Conservation (phyloP, 73 alveolate genomes). For the Paramecium sexaurelia region DNA sequence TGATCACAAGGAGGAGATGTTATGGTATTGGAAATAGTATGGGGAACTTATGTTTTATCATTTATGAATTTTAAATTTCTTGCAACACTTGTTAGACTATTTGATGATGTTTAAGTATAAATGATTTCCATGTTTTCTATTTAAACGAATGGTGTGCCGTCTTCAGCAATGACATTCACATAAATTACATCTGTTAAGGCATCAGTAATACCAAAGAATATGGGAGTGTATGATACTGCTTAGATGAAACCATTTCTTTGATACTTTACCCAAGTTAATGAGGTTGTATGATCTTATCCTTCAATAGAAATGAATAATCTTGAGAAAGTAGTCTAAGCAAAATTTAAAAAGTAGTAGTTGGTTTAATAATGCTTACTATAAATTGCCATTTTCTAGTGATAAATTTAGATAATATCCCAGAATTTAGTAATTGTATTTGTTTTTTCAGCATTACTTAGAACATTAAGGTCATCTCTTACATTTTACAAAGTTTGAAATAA, state of each 20-base stretch:
- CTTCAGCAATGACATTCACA: background rate
- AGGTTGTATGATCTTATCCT: background rate
- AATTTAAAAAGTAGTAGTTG: background rate
- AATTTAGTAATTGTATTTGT: background rate
- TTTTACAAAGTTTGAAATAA: background rate
- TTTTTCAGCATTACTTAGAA: background rate
- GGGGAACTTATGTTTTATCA: background rate
- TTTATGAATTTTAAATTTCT: background rate
- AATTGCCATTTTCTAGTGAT: background rate
- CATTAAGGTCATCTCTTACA: constrained; percentile 1
- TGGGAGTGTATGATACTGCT: background rate
- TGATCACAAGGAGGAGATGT: background rate
- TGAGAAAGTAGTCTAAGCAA: constrained; percentile 30
- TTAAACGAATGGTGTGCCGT: background rate
- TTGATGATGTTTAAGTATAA: background rate
- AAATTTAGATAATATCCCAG: background rate
- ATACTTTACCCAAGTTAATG: constrained; percentile 8
- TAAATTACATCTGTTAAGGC: background rate
- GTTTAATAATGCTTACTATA: background rate
- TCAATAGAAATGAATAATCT: background rate
- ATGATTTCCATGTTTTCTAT: background rate
- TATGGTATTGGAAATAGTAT: background rate
- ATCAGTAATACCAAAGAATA: background rate
- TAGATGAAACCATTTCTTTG: background rate
- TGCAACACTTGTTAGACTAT: background rate